Conservation (phyloP, 495 filamentous ascomycete species). For the Hyphodiscus hymeniophilus region DNA sequence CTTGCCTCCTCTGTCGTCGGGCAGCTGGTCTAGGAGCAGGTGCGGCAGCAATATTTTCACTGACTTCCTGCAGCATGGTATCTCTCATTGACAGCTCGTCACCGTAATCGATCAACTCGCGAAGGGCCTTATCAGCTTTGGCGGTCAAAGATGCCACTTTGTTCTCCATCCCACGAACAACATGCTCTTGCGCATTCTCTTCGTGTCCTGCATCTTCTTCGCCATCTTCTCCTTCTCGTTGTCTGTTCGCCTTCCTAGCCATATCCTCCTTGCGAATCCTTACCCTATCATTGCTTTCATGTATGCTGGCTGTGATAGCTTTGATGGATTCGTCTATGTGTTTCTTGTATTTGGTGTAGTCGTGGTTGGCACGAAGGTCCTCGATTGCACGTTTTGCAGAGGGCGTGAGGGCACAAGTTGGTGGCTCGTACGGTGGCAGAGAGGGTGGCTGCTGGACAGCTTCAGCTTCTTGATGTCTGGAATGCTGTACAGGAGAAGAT, state of each 20-base stretch:
- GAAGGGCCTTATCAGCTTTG: slow-evolving; percentile 33
- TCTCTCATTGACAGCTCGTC: slow-evolving; percentile 39
- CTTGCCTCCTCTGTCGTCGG: slow-evolving; percentile 20
- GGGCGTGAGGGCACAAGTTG: slow-evolving; percentile 38
- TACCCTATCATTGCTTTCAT: slow-evolving; percentile 45
- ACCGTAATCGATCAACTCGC: slow-evolving; percentile 35
- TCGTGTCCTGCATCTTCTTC: slow-evolving; percentile 31
- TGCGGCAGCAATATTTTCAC: slow-evolving; percentile 31
- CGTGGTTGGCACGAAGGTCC: slow-evolving; percentile 23
- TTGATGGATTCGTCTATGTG: slow-evolving; percentile 29
- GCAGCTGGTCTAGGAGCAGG: slow-evolving; percentile 25
- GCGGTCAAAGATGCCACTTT: slow-evolving; percentile 31
- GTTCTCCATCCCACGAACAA: slow-evolving; percentile 28
- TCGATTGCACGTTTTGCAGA: slow-evolving; percentile 25
- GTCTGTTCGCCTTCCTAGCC: slow-evolving; percentile 32
- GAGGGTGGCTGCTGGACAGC: slow-evolving; percentile 18
- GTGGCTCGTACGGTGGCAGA: slow-evolving; percentile 53
- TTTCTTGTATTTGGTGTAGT: slow-evolving; percentile 29
- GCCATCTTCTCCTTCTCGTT: slow-evolving; percentile 24
- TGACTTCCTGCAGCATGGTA: slow-evolving; percentile 30
- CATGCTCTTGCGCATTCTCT: slow-evolving; percentile 31
- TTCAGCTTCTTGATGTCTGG: slow-evolving; percentile 1
- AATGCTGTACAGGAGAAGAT: slow-evolving; percentile 9
- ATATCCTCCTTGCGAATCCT: slow-evolving; percentile 29
- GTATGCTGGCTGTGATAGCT: slow-evolving; percentile 27